These are phyloP conservation scores for Hura crepitans DNA, from an alignment of 441 rosid species.

Conservation along the genomic window DNA sequence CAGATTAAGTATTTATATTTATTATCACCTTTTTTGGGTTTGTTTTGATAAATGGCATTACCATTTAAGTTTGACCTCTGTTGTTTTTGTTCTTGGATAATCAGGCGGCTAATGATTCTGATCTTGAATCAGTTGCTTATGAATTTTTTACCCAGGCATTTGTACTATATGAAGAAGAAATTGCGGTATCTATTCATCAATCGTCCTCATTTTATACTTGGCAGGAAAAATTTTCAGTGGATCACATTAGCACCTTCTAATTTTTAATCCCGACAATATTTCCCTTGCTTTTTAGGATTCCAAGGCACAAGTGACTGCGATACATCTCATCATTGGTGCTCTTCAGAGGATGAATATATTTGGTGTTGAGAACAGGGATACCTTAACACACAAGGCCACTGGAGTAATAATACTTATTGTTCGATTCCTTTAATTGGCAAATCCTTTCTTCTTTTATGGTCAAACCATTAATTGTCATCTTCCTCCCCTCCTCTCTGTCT, in stretches of 20 bases:
- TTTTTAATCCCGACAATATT: not conserved
- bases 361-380: conserved; percentile 96
- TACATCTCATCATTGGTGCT: conserved; percentile 82
- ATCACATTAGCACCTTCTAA: not conserved
- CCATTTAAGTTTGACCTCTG: not conserved
- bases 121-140: conserved; percentile 87
- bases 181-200: conserved; percentile 54
- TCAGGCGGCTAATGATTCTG: conserved; percentile 96
- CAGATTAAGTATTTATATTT: not conserved
- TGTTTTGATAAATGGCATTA: conserved; percentile 4
- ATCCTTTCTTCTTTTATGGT: not conserved
- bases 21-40: not conserved
- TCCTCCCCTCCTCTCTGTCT: conserved; percentile 15
- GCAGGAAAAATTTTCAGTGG: not conserved
- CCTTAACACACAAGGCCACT: conserved; percentile 91
- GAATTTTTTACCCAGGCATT: conserved; percentile 95
- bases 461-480: not conserved
- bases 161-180: conserved; percentile 92
- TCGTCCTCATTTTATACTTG: not conserved
- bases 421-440: not conserved
- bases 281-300: conserved; percentile 55
- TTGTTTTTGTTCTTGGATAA: conserved; percentile 21
- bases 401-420: conserved; percentile 52
- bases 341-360: conserved; percentile 96
- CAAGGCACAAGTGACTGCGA: conserved; percentile 87